These are phyloP conservation scores for Solanum tarapatanum DNA, from an alignment of 257 asterid genomes.

Conservation along the genomic window DNA sequence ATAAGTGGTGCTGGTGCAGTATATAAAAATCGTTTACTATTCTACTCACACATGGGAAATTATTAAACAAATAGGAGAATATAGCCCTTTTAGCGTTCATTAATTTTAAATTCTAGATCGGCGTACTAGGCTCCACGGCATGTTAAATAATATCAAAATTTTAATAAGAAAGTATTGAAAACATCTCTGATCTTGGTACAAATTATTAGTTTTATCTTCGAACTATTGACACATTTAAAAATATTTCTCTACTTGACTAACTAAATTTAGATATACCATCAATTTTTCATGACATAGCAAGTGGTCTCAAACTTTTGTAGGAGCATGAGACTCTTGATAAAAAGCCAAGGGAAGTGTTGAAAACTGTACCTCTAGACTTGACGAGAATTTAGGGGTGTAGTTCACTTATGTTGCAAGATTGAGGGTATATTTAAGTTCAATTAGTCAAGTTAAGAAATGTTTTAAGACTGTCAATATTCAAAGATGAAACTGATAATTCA, in stretches of 20 bases:
- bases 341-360: background rate
- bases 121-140: fast-evolving
- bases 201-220: too few species aligned
- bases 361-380: background rate
- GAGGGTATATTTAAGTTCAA: too few species aligned
- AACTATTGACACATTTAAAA: background rate
- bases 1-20: background rate
- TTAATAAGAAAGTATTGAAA: background rate
- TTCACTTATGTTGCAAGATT: background rate
- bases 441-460: too few species aligned
- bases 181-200: too few species aligned
- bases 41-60: background rate
- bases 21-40: background rate
- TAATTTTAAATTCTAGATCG: background rate
- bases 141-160: background rate
- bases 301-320: background rate
- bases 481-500: too few species aligned
- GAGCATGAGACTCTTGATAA: background rate
- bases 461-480: too few species aligned
- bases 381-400: background rate
- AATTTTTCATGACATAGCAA: background rate
- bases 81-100: background rate
- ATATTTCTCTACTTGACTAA: background rate
- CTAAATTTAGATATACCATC: background rate
- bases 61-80: background rate